Evolutionary conservation across 2,329 filamentous ascomycete species (phyloP), one percentile per base, ranked within the genome.

Genomic region (Penicillium paneum): DNA sequence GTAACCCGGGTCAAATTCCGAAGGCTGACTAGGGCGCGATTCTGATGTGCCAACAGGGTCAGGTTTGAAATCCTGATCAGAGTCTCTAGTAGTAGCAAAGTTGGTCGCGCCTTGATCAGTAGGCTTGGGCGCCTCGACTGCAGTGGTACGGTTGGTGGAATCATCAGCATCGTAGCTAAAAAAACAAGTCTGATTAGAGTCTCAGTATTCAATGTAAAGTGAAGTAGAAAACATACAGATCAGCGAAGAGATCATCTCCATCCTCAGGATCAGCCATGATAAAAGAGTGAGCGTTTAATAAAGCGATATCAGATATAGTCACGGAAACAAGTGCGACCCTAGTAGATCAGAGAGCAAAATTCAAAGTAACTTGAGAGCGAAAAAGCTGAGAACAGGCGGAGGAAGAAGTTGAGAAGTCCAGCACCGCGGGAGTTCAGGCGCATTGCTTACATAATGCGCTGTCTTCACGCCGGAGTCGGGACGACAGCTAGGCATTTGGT

Each of bases 231-330:
- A 49, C 90, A 77, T 80, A 96, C 91, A 96, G 84, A 77, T 96
- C 92, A 67, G 91, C 91, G 75, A 96, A 96, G 76, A 96, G 89
- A 81, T 96, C 91, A 69, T 96, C 92, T 65, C 96, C 91, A 64
- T 90, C 89, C 69, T 92, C 89, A 49, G 83, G 79, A 68, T 94
- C 90, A 44, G 89, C 85, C 90, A 93, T 94, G 66, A 46, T 81
- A 72, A 45, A 19, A 39, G n/a, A 41, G 5, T 47, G 10, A 44
- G 28, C 10, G 24, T 31, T 26, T 24, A 26, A 49, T 26, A n/a
- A 13, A 42, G n/a, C 31, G 32, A 39, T 35, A 44, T 19, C 28
- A 17, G 19, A 46, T 11, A 3, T 11, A 28, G 39, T 43, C 32
- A 29, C 26, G 6, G 15, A 4, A 29, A 21, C 13, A 17, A 12